Conservation (phyloP, 1,284 basidiomycete species). For the Neolentinus lepideus region DNA sequence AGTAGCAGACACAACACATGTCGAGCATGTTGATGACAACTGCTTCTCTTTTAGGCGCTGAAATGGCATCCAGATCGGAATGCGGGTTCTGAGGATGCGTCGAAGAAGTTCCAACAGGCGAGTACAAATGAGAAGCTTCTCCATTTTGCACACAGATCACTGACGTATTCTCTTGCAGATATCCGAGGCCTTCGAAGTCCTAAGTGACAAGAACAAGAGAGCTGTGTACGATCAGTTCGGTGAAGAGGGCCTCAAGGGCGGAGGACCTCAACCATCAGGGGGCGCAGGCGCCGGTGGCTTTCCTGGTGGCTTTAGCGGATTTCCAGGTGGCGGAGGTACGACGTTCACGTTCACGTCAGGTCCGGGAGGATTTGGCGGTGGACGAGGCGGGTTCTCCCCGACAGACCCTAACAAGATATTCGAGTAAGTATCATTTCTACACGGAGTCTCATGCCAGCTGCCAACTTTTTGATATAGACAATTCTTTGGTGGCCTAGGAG, state of each 20-base stretch:
- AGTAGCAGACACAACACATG: slow-evolving; percentile 6
- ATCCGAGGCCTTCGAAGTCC: slow-evolving; percentile 95
- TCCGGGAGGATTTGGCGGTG: slow-evolving; percentile 35
- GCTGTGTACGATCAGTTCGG: slow-evolving; percentile 93
- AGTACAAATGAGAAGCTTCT: slow-evolving; percentile 10
- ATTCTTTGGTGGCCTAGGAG: slow-evolving; percentile 52
- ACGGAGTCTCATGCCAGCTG: slow-evolving; percentile 14
- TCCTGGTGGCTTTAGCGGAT: slow-evolving; percentile 38
- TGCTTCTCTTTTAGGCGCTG: slow-evolving; percentile 31
- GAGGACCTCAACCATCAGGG: slow-evolving; percentile 32
- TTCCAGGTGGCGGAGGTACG: slow-evolving; percentile 37
- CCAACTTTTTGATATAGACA: slow-evolving; percentile 34
- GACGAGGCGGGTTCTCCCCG: slow-evolving; percentile 55
- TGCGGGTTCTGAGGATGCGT: slow-evolving; percentile 75
- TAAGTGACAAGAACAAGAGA: slow-evolving; percentile 91
- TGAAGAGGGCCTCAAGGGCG: slow-evolving; percentile 89
- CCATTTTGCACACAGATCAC: not conserved
- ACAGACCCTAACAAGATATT: slow-evolving; percentile 90
- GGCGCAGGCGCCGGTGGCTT: slow-evolving; percentile 36
- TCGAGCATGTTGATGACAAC: slow-evolving; percentile 7
- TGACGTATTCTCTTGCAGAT: slow-evolving; percentile 38
- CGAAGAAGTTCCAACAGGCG: slow-evolving; percentile 91
- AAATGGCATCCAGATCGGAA: slow-evolving; percentile 78
- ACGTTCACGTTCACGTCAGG: slow-evolving; percentile 58
- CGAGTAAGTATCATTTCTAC: slow-evolving; percentile 49